phyloP scores from a whole-genome alignment of 164 flowering plant genomes.

The Tetrastigma voinierianum region DNA sequence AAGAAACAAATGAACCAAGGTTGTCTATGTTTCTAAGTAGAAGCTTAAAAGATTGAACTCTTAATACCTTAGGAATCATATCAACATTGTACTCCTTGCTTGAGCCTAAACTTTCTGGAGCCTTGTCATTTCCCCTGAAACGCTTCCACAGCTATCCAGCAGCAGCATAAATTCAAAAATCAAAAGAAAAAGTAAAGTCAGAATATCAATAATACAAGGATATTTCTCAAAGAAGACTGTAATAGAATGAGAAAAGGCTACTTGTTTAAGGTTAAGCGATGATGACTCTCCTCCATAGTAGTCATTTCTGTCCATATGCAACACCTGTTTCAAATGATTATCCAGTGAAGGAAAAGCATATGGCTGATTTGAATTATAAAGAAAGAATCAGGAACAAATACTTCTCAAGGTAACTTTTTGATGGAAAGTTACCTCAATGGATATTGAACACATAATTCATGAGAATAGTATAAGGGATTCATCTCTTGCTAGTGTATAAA shows the following conservation, averaged over 20 bases:
- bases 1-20: neutral
- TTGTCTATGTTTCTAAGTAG: neutral
- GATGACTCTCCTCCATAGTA: conserved; percentile 90
- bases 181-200: neutral
- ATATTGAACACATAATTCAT: no score
- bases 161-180: neutral
- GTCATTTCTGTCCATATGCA: conserved; percentile 92
- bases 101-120: conserved; percentile 68
- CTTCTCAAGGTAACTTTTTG: no score
- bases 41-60: neutral
- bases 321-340: conserved; percentile 47
- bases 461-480: no score
- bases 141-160: conserved; percentile 79
- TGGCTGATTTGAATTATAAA: neutral
- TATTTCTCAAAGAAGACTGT: conserved; percentile 1
- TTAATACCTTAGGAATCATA: conserved; percentile 86
- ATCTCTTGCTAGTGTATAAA: no score
- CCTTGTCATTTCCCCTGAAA: conserved; percentile 64
- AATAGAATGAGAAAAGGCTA: conserved; percentile 11
- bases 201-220: neutral
- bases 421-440: no score
- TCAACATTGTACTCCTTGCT: conserved; percentile 94
- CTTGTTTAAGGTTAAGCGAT: conserved; percentile 80
- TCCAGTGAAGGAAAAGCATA: neutral
- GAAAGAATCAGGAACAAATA: neutral